Conservation (phyloP, 192 early-diverging fungal genomes). For the Backusella parvicylindrica region DNA sequence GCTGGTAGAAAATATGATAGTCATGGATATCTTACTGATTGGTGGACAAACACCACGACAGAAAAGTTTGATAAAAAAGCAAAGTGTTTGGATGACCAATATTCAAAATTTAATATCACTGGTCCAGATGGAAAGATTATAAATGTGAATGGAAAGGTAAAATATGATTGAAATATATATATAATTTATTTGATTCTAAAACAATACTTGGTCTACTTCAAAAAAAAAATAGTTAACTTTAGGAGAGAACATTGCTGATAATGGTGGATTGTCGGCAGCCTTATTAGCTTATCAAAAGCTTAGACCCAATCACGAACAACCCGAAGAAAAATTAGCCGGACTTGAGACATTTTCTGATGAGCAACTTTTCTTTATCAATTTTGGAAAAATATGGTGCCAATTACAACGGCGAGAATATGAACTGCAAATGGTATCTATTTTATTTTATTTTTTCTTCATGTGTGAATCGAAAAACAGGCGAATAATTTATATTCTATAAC, state of each 20-base stretch:
- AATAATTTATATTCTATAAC: neutral
- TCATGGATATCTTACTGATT: conserved; percentile 39
- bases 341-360: conserved; percentile 43
- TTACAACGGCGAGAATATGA: conserved; percentile 31
- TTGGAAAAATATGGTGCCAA: conserved; percentile 59
- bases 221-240: conserved; percentile 37
- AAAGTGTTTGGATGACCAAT: conserved; percentile 68
- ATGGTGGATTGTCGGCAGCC: conserved; percentile 52
- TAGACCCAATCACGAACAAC: conserved; percentile 13
- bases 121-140: conserved; percentile 33
- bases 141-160: conserved; percentile 47
- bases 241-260: conserved; percentile 65
- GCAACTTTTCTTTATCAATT: conserved; percentile 63
- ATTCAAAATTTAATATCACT: conserved; percentile 45
- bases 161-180: neutral
- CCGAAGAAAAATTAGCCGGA: conserved; percentile 39
- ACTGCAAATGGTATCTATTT: neutral
- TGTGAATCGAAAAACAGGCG: neutral
- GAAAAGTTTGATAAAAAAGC: conserved; percentile 45
- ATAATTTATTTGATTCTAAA: neutral
- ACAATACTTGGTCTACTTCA: neutral
- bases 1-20: conserved; percentile 50
- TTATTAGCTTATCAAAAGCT: conserved; percentile 42
- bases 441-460: neutral
- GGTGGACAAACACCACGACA: conserved; percentile 37